Base-by-base conservation (phyloP, 2,329 filamentous ascomycete genomes). In the Orbilia javanica region DNA sequence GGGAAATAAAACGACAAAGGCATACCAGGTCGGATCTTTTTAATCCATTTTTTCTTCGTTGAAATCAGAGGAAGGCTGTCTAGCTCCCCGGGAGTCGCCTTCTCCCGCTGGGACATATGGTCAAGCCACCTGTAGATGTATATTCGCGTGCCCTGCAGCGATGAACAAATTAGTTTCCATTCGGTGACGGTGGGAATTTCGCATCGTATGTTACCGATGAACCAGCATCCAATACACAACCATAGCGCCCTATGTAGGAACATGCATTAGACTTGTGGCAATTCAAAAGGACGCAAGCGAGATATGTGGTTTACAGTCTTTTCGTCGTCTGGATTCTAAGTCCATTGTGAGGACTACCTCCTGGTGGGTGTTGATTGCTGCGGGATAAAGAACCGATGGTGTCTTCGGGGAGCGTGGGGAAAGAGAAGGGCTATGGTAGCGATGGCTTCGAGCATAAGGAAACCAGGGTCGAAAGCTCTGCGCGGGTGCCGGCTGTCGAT, bases 51-150 rank as follows among this genome's bases (percentile, higher is more conserved):
- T 84, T 93, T 92, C 82, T 96, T 91, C 4, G 94, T 94, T 83
- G 92, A 90, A 80, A 99, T 86, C 81, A 91, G 89, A 1, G 96
- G 96, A 29, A 99, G 86, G 62, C 88, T 89, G 74, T 89, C 88
- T 60, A 94, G 83, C 48, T 92, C 88, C 46, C 89, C 85, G 20
- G 85, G 82, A 52, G 87, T 86, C 39, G 89, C 90, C 69, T 90
- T 86, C 79, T 90, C 87, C 82, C 89, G 86, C 80, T 92, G 91
- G 81, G 88, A 88, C 44, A 89, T 86, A 80, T 90, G 90, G 83
- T 96, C 92, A 82, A 94, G 89, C 96, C 96, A 99, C 85, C 91
- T 90, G 86, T 99, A 99, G 73, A 99, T 90, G 84, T 99, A 93
- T 80, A 97, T 88, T 83, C 96, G 92, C 82, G 95, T 98, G 84